Evolutionary conservation across 257 asterid genomes (phyloP).

Genomic region (Catharanthus roseus): DNA sequence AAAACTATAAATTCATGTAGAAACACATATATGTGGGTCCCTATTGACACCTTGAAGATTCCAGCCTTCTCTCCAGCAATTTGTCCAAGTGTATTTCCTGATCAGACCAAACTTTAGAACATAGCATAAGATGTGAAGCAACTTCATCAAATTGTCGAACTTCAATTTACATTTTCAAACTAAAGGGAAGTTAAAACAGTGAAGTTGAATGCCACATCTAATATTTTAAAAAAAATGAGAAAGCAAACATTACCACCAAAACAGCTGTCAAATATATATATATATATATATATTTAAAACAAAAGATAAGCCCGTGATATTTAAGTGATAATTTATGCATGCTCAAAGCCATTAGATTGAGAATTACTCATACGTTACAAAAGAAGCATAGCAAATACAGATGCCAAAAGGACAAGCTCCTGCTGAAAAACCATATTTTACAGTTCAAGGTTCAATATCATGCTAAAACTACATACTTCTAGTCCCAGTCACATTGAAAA

Average conservation of each 20-base stretch:
- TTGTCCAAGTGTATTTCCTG: conserved; percentile 94
- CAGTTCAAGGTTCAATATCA: background rate
- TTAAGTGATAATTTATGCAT: background rate
- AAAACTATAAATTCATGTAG: background rate
- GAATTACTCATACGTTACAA: background rate
- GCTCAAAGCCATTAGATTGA: background rate
- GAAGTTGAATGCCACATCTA: background rate
- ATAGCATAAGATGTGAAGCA: background rate
- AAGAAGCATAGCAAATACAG: background rate
- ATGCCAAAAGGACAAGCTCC: background rate
- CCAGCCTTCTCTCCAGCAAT: conserved; percentile 99
- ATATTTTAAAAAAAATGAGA: background rate
- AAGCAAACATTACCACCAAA: background rate
- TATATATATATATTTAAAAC: too few relatives aligned
- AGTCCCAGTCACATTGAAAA: background rate
- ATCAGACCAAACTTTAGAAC: conserved; percentile 17
- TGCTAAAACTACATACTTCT: background rate
- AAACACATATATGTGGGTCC: background rate
- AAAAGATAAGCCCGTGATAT: background rate
- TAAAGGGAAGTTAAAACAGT: background rate
- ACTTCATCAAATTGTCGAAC: background rate
- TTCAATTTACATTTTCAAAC: background rate
- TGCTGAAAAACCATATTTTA: conserved; percentile 1
- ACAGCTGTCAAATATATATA: background rate
- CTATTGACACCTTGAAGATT: conserved; percentile 69